Conservation (phyloP, 228 moss, liverwort and hornwort genomes). For the Sphagnum magellanicum region DNA sequence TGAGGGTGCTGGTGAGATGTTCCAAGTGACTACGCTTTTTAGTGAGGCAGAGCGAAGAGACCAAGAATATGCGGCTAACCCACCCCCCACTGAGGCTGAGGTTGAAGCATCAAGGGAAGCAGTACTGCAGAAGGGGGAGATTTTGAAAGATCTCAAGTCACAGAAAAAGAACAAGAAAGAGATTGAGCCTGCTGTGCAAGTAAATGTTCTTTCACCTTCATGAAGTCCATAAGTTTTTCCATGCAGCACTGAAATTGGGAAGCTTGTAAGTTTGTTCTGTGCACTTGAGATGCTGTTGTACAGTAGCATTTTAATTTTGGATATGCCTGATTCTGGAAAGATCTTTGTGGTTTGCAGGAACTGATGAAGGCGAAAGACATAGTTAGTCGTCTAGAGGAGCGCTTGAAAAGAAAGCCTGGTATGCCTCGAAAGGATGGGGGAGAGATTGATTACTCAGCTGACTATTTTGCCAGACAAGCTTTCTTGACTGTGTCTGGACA, state of each 20-base stretch:
- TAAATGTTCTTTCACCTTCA: not conserved
- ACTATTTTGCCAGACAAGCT: slow-evolving; percentile 88
- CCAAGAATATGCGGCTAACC: slow-evolving; percentile 25
- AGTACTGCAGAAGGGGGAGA: slow-evolving; percentile 27
- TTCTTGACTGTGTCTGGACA: slow-evolving; percentile 94
- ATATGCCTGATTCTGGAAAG: not conserved
- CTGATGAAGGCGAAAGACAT: slow-evolving; percentile 41
- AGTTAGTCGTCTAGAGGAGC: slow-evolving; percentile 29
- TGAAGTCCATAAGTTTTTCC: no score
- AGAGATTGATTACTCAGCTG: slow-evolving; percentile 67
- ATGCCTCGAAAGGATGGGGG: slow-evolving; percentile 66
- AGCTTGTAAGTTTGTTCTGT: no score
- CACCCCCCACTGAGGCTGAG: slow-evolving; percentile 37
- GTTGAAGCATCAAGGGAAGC: slow-evolving; percentile 24
- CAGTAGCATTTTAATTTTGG: not conserved
- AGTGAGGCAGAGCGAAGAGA: slow-evolving; percentile 69
- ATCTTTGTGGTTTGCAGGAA: slow-evolving; percentile 18
- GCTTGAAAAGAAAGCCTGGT: slow-evolving; percentile 57
- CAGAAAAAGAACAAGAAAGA: slow-evolving; percentile 57
- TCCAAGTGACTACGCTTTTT: slow-evolving; percentile 90
- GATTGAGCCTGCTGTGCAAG: slow-evolving; percentile 39
- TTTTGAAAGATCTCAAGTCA: slow-evolving; percentile 38
- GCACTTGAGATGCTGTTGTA: no score
- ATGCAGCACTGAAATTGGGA: no score
- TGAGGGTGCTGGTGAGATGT: slow-evolving; percentile 98